phyloP scores from a whole-genome alignment of 2,329 filamentous ascomycete species.

The Hawksworthiomyces lignivorus region DNA sequence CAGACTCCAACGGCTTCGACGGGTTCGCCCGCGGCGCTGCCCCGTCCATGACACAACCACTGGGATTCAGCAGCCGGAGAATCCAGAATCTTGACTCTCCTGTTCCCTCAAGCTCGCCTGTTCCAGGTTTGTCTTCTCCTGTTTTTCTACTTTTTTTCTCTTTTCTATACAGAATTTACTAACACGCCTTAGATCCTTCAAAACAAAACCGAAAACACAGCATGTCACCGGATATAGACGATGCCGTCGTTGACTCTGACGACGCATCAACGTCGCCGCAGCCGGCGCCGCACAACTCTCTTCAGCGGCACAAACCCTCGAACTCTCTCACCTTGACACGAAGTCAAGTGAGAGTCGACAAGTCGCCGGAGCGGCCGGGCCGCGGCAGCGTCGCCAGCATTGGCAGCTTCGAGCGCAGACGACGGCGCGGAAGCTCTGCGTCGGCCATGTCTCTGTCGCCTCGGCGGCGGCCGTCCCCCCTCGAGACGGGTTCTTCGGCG shows the following conservation, averaged over 20 bases:
- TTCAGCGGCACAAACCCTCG: conserved; percentile 22
- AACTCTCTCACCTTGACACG: too few relatives aligned
- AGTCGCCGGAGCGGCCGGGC: conserved; percentile 22
- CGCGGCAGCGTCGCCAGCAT: conserved; percentile 14
- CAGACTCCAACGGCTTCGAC: conserved; percentile 41
- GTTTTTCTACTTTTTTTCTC: conserved; percentile 3
- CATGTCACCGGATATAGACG: conserved; percentile 19
- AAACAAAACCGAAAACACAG: conserved; percentile 20
- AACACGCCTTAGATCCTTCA: conserved; percentile 21
- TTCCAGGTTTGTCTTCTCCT: conserved; percentile 29
- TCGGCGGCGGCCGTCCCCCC: not conserved
- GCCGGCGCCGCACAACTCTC: conserved; percentile 20
- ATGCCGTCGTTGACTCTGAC: conserved; percentile 18
- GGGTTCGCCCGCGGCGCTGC: conserved; percentile 30
- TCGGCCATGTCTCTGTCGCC: not conserved
- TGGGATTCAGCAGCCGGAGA: conserved; percentile 35
- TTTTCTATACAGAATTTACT: conserved; percentile 8
- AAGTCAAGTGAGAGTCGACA: too few relatives aligned
- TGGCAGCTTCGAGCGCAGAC: not conserved
- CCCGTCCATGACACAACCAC: conserved; percentile 12
- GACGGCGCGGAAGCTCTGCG: not conserved
- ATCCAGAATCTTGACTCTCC: conserved; percentile 52
- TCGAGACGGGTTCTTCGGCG: not conserved
- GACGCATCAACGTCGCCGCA: conserved; percentile 20
- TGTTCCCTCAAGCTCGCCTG: conserved; percentile 39